A percentile compares a stretch with the other conserved stretches of the same genome.
phyloP scores from a whole-genome alignment of 495 filamentous ascomycete species.

The Chaetomium tenue region DNA sequence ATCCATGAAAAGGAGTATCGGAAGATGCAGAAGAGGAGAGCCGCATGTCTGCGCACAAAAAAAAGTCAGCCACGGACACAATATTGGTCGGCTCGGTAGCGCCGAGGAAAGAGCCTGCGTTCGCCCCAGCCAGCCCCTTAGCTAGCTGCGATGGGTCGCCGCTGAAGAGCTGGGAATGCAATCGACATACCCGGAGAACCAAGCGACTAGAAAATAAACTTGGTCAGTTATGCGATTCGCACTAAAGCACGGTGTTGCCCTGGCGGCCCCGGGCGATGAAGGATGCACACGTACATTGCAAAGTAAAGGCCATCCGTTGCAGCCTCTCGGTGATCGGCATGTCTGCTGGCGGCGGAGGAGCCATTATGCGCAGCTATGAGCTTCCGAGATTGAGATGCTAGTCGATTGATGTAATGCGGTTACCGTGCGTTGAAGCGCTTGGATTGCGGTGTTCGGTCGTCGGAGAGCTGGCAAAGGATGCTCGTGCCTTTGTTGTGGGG shows the following conservation, averaged over 20 bases:
- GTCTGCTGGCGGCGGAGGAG: slow-evolving; percentile 70
- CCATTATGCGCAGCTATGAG: slow-evolving; percentile 52
- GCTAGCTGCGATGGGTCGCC: background rate
- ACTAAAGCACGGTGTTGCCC: no score
- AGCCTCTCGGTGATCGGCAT: slow-evolving; percentile 73
- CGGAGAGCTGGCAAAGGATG: slow-evolving; percentile 24
- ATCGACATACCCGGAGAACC: slow-evolving; percentile 83
- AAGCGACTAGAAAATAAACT: slow-evolving; percentile 48
- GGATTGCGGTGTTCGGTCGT: slow-evolving; percentile 10
- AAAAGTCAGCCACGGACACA: slow-evolving; percentile 2
- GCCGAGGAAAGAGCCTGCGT: background rate
- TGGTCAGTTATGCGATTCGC: slow-evolving; percentile 30
- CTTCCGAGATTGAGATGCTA: slow-evolving; percentile 16
- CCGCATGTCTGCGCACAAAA: slow-evolving; percentile 62
- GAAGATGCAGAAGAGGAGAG: slow-evolving; percentile 74
- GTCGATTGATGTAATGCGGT: slow-evolving; percentile 3
- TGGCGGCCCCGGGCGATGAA: background rate
- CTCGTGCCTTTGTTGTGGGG: slow-evolving; percentile 26
- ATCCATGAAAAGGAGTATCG: slow-evolving; percentile 81
- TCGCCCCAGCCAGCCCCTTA: background rate
- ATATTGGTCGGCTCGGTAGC: background rate
- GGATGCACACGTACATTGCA: slow-evolving; percentile 68
- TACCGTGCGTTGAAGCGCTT: slow-evolving; percentile 10
- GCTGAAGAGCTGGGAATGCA: slow-evolving; percentile 1
- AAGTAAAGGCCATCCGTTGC: slow-evolving; percentile 72